Base-by-base conservation (phyloP, 495 filamentous ascomycete genomes). In the Hyaloscypha finlandica region DNA sequence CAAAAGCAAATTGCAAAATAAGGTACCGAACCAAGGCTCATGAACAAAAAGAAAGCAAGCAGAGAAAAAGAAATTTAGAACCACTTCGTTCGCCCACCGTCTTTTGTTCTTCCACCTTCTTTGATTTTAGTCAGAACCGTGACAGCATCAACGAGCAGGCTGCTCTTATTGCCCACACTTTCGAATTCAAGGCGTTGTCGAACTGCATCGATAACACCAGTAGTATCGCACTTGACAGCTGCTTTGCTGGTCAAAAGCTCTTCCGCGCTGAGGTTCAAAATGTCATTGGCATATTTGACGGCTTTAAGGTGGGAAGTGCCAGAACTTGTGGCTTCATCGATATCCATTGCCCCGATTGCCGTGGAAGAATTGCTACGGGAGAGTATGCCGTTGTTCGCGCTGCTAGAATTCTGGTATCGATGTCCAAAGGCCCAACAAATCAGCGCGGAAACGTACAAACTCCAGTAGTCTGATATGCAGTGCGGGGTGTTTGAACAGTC, bases 361-460 rank as follows among this genome's bases (percentile, higher is more conserved):
- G 59, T 56, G 29, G 66, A 66, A 37, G 62, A 53, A 25, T 55
- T 42, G 39, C 39, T 35, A 6, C 58, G 59, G 4, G 68, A 64
- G 3, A 48, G 39, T 1, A 20, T 51, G 12, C 58, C 57, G 31
- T 20, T 33, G 25, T 14, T 48, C 35, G 32, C 25, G n/a, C 30
- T 39, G 2, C 39, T 55, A 22, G 66, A 61, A n/a, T 35, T 60
- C 20, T 70, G 70, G 54, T 57, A 62, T 3, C 70, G 67, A n/a
- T 72, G 65, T 4, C 72, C 70, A 58, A 74, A 74, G 8, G 72
- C 70, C 72, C 72, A 74, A 63, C 67, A 68, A 12, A 72, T 72
- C 22, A 74, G 60, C 8, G 72, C 51, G 9, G 67, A 64, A 14
- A 66, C 55, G 35, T 70, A 74, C 2, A 72, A 16, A 14, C 61